These are phyloP conservation scores for Murraya koenigii DNA, from an alignment of 345 rosid species.

Conservation along the genomic window DNA sequence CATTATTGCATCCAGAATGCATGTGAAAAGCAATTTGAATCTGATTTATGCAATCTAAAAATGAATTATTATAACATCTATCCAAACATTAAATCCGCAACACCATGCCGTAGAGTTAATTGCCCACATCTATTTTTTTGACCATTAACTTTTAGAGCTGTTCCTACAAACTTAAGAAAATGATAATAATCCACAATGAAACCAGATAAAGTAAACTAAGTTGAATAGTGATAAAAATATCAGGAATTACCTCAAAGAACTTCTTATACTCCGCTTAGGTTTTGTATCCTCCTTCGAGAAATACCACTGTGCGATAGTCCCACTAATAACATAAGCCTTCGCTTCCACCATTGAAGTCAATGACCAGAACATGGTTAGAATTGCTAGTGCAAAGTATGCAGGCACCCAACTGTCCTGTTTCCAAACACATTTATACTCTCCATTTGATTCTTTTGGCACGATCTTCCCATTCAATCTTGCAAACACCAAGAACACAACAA, in stretches of 20 bases:
- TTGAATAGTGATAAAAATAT: slow-evolving; percentile 1
- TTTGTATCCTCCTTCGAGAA: slow-evolving; percentile 65
- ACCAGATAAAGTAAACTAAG: neutral
- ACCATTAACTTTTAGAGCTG: neutral
- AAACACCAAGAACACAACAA: slow-evolving; percentile 79
- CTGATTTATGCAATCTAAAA: neutral
- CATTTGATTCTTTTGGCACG: slow-evolving; percentile 50
- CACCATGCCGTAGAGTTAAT: neutral
- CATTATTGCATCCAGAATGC: neutral
- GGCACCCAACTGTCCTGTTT: slow-evolving; percentile 95
- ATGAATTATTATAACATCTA: neutral
- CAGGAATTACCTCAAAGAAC: slow-evolving; percentile 64
- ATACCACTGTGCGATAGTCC: slow-evolving; percentile 86
- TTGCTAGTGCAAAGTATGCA: slow-evolving; percentile 71
- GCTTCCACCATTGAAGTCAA: slow-evolving; percentile 73
- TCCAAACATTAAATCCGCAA: neutral
- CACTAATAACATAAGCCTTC: slow-evolving; percentile 85
- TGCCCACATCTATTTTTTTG: slow-evolving; percentile 4
- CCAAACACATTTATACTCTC: slow-evolving; percentile 67
- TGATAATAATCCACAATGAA: neutral
- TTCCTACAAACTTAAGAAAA: neutral
- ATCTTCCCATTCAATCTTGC: slow-evolving; percentile 73
- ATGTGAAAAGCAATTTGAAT: neutral
- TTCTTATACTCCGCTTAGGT: slow-evolving; percentile 68
- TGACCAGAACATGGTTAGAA: slow-evolving; percentile 90